Percentiles rank a stretch among this genome's conserved stretches.
These are phyloP conservation scores for Scytalidium sp. DNA, from an alignment of 2,329 filamentous ascomycete species.

Conservation along the genomic window DNA sequence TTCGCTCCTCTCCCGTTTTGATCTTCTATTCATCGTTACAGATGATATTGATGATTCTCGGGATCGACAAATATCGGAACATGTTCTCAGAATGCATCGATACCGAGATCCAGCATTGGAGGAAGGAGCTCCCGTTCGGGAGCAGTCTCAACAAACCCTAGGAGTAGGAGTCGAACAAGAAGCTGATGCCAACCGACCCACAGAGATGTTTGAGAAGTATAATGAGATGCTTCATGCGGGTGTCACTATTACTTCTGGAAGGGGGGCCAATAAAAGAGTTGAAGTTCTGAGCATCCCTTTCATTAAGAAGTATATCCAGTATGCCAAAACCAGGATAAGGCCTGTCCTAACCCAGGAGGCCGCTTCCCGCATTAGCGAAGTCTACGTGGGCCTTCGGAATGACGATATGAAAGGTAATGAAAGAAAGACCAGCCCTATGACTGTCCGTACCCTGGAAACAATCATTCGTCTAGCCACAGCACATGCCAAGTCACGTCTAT, in stretches of 20 bases:
- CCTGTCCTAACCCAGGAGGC: constrained; percentile 88
- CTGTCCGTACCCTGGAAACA: constrained; percentile 93
- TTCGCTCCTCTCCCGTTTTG: constrained; percentile 95
- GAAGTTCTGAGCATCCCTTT: constrained; percentile 95
- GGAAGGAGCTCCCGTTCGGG: constrained; percentile 90
- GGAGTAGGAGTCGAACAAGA: constrained; percentile 83
- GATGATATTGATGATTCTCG: constrained; percentile 95
- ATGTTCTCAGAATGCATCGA: constrained; percentile 94
- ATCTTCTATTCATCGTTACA: constrained; percentile 95
- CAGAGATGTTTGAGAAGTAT: constrained; percentile 93
- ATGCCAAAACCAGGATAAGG: constrained; percentile 89
- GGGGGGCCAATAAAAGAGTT: constrained; percentile 71
- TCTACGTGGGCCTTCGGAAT: constrained; percentile 90
- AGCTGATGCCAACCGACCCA: constrained; percentile 68
- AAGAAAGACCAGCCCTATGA: constrained; percentile 90
- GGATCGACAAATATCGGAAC: constrained; percentile 89
- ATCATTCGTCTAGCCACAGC: constrained; percentile 97
- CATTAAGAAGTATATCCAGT: constrained; percentile 99
- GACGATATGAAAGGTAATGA: constrained; percentile 95
- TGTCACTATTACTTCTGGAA: constrained; percentile 71
- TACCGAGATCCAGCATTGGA: constrained; percentile 91
- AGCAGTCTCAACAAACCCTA: constrained; percentile 78
- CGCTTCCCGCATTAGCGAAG: constrained; percentile 84
- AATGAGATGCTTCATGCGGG: constrained; percentile 95
- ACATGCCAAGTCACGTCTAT: constrained; percentile 89